These are phyloP conservation scores for Stephania japonica DNA, from an alignment of 164 flowering plant species.

Conservation along the genomic window DNA sequence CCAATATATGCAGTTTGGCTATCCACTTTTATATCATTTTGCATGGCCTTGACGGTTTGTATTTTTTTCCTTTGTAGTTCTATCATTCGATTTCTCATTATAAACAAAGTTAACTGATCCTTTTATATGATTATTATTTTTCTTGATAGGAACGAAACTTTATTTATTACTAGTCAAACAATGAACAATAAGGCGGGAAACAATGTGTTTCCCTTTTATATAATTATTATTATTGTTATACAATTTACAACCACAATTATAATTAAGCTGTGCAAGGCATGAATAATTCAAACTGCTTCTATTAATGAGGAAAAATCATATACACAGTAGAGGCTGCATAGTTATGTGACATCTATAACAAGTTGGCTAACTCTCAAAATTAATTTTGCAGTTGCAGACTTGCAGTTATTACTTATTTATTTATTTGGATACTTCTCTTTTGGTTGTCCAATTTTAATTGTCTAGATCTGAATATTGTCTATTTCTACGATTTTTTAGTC, in stretches of 20 bases:
- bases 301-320: too few relatives aligned
- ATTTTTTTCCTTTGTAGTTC: background rate
- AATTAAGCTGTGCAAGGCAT: too few relatives aligned
- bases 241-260: too few relatives aligned
- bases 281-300: too few relatives aligned
- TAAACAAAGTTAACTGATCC: background rate
- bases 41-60: slow-evolving; percentile 91
- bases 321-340: too few relatives aligned
- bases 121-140: background rate
- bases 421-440: background rate
- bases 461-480: background rate
- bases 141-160: too few relatives aligned
- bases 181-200: too few relatives aligned
- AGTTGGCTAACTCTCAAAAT: background rate
- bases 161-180: too few relatives aligned
- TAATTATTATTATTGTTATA: too few relatives aligned
- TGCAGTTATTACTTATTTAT: background rate
- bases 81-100: background rate
- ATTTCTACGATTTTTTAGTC: too few relatives aligned
- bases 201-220: too few relatives aligned
- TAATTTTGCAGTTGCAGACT: background rate
- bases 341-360: too few relatives aligned
- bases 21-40: slow-evolving; percentile 69
- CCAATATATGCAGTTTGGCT: slow-evolving; percentile 93
- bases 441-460: background rate